Conservation (phyloP, 345 rosid genomes). For the Arabis alpina region DNA sequence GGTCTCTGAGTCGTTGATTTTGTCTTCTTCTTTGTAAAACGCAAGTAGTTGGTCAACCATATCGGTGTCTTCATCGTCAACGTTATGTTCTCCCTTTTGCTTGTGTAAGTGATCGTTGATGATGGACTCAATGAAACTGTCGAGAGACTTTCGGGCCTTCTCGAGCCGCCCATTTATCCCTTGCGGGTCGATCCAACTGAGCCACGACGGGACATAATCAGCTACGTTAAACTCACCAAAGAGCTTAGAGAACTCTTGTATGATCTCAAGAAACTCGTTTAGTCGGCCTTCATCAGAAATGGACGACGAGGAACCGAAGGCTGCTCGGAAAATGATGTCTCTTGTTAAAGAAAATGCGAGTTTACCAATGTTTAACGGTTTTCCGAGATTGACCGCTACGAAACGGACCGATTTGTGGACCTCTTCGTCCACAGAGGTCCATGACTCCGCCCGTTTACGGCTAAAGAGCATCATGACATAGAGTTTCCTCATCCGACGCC, state of each 20-base stretch:
- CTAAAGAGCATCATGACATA: slow-evolving; percentile 83
- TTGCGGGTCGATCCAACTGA: slow-evolving; percentile 62
- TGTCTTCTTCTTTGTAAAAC: slow-evolving; percentile 59
- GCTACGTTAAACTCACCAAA: slow-evolving; percentile 81
- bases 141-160: slow-evolving; percentile 61
- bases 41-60: slow-evolving; percentile 86
- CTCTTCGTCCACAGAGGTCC: slow-evolving; percentile 76
- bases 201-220: slow-evolving; percentile 64
- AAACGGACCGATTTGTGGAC: slow-evolving; percentile 51
- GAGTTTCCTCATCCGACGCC: slow-evolving; percentile 89
- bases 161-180: slow-evolving; percentile 56
- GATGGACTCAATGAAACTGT: slow-evolving; percentile 67
- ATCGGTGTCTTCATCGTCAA: slow-evolving; percentile 46
- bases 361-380: slow-evolving; percentile 59
- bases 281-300: slow-evolving; percentile 48
- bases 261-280: slow-evolving; percentile 65
- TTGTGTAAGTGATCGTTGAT: slow-evolving; percentile 66
- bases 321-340: slow-evolving; percentile 74
- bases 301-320: slow-evolving; percentile 62
- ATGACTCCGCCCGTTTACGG: slow-evolving; percentile 77
- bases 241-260: slow-evolving; percentile 88
- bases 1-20: slow-evolving; percentile 50
- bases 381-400: slow-evolving; percentile 44
- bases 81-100: slow-evolving; percentile 23
- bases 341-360: slow-evolving; percentile 63